Conservation (phyloP, 257 asterid species). For the Nicotiana tomentosiformis region DNA sequence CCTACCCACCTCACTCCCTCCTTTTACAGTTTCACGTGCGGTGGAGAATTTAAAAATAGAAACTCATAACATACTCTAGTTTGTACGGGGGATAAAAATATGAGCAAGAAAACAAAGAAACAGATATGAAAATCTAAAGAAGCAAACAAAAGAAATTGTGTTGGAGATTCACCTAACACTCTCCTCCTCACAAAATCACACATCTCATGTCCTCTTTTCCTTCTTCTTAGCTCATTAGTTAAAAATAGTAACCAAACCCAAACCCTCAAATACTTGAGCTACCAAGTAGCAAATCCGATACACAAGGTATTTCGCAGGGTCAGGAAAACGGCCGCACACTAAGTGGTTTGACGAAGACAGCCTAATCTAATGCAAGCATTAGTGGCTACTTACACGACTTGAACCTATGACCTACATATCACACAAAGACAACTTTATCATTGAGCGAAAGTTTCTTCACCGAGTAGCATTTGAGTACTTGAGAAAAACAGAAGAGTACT, state of each 20-base stretch:
- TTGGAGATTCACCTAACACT: not conserved
- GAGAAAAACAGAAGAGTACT: not conserved
- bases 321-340: too few relatives aligned
- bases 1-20: not conserved
- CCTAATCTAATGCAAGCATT: too few relatives aligned
- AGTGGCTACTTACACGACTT: too few relatives aligned
- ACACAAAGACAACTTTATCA: too few relatives aligned
- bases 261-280: too few relatives aligned
- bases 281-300: too few relatives aligned
- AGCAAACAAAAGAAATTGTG: not conserved
- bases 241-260: too few relatives aligned
- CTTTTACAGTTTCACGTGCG: not conserved
- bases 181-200: constrained; percentile 5
- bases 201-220: not conserved
- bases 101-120: not conserved
- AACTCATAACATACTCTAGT: not conserved
- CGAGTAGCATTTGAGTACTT: too few relatives aligned
- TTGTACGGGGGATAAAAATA: not conserved
- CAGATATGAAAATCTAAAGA: not conserved
- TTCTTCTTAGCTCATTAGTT: not conserved
- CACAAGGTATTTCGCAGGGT: too few relatives aligned
- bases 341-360: too few relatives aligned
- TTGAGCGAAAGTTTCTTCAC: too few relatives aligned
- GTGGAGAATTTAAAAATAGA: not conserved
- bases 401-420: too few relatives aligned